Evolutionary conservation across 2,329 filamentous ascomycete genomes (phyloP).

Genomic region (Neopestalotiopsis clavispora): DNA sequence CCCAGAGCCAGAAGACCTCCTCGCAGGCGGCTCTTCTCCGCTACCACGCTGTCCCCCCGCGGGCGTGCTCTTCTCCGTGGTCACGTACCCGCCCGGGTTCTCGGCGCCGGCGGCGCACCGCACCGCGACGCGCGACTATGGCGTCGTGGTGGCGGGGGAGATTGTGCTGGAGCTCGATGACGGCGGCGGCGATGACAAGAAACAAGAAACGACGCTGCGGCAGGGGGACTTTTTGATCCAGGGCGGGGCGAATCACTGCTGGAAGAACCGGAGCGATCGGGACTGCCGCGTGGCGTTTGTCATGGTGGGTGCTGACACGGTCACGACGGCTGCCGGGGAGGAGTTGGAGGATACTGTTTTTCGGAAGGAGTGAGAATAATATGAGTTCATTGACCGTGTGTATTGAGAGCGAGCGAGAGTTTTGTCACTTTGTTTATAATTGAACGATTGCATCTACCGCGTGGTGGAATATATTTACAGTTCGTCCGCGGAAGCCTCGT

Average conservation of each 20-base stretch:
- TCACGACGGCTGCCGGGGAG: slow-evolving; percentile 41
- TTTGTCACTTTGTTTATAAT: too few relatives aligned
- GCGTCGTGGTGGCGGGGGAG: slow-evolving; percentile 42
- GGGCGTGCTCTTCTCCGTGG: slow-evolving; percentile 41
- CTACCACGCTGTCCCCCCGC: slow-evolving; percentile 40
- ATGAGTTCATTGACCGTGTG: not conserved
- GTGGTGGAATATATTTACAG: too few relatives aligned
- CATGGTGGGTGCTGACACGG: slow-evolving; percentile 44
- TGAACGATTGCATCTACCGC: too few relatives aligned
- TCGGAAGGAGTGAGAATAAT: slow-evolving; percentile 17
- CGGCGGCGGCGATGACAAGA: slow-evolving; percentile 25
- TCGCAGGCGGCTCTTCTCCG: slow-evolving; percentile 15
- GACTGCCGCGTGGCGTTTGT: slow-evolving; percentile 45
- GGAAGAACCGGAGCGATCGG: slow-evolving; percentile 50
- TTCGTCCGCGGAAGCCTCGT: not conserved
- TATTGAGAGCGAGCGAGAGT: not conserved
- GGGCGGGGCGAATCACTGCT: slow-evolving; percentile 49
- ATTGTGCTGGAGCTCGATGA: slow-evolving; percentile 45
- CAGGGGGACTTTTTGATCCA: slow-evolving; percentile 46
- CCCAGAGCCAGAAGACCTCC: slow-evolving; percentile 14
- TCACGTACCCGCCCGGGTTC: slow-evolving; percentile 34
- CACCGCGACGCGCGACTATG: slow-evolving; percentile 46
- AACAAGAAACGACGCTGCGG: slow-evolving; percentile 40
- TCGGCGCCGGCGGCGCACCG: slow-evolving; percentile 48
- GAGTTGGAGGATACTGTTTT: slow-evolving; percentile 40